phyloP scores from a whole-genome alignment of 139 green algal species.

The Chloropicon primus region DNA sequence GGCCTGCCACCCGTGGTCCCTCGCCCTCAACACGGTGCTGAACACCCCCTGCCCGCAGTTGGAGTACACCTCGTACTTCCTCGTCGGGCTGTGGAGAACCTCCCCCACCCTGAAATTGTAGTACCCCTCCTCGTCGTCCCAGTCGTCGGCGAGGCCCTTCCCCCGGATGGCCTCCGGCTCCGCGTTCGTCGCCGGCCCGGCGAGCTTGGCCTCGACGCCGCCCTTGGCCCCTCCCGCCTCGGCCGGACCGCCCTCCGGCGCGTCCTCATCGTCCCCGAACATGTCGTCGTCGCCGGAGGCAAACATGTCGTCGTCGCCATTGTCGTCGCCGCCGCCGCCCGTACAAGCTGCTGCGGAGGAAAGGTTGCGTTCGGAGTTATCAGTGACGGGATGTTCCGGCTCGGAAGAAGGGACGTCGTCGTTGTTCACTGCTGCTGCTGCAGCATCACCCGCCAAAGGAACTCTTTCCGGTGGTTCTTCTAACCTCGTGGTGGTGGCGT shows the following conservation, averaged over 20 bases:
- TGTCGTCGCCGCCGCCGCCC: background rate
- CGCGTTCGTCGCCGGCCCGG: background rate
- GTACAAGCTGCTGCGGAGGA: background rate
- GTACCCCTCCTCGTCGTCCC: conserved; percentile 90
- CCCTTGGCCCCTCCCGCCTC: background rate
- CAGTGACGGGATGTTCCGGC: background rate
- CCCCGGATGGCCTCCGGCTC: background rate
- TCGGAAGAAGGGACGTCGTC: background rate
- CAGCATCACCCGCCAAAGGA: background rate
- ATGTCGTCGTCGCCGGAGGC: conserved; percentile 19
- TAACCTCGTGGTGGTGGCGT: too few relatives aligned
- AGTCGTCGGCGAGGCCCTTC: conserved; percentile 56
- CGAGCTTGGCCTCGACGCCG: conserved; percentile 6
- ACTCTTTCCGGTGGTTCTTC: too few relatives aligned
- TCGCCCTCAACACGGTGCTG: conserved; percentile 72
- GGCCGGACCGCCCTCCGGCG: background rate
- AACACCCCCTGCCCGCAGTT: conserved; percentile 86
- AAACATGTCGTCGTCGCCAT: conserved; percentile 59
- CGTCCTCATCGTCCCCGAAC: conserved; percentile 11
- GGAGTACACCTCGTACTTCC: conserved; percentile 56
- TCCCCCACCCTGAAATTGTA: conserved; percentile 92
- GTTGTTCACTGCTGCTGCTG: conserved; percentile 4
- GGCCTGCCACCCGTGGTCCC: conserved; percentile 32
- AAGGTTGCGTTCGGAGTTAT: background rate
- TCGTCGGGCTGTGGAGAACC: conserved; percentile 43